These are phyloP conservation scores for Diophrys appendiculata DNA, from an alignment of 73 alveolate species.

Conservation along the genomic window DNA sequence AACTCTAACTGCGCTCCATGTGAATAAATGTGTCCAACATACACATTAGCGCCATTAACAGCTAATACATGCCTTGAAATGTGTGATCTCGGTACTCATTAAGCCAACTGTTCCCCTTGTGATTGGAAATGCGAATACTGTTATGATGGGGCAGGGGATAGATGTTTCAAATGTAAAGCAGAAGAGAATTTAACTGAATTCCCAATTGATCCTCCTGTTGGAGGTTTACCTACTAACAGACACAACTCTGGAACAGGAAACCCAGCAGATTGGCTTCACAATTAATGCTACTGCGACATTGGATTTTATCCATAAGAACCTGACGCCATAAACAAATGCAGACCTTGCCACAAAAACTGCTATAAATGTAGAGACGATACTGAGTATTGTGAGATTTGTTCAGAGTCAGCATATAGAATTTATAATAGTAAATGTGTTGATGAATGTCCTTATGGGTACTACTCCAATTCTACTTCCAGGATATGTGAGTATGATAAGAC, in stretches of 20 bases:
- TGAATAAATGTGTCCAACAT: not conserved
- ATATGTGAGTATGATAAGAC: slow-evolving; percentile 25
- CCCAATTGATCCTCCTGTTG: too few species aligned
- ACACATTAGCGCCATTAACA: not conserved
- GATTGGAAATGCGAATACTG: slow-evolving; percentile 39
- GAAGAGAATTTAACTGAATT: not conserved
- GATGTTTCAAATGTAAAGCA: slow-evolving; percentile 31
- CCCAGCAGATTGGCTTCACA: slow-evolving; percentile 12
- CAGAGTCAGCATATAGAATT: slow-evolving; percentile 29
- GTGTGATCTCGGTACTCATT: not conserved
- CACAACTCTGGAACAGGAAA: too few species aligned
- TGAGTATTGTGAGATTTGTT: slow-evolving; percentile 23
- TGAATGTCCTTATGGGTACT: slow-evolving; percentile 40
- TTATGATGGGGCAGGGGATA: slow-evolving; percentile 4
- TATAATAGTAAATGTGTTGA: slow-evolving; percentile 33
- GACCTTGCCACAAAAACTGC: slow-evolving; percentile 25
- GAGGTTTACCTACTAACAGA: not conserved
- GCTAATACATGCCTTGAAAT: not conserved
- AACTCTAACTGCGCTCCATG: not conserved
- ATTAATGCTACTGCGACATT: slow-evolving; percentile 31
- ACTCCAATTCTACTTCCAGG: slow-evolving; percentile 17
- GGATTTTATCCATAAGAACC: slow-evolving; percentile 15
- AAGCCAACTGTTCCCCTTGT: slow-evolving; percentile 4
- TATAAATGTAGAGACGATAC: slow-evolving; percentile 31
- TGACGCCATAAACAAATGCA: slow-evolving; percentile 19